Evolutionary conservation across 176 grass and related monocot genomes (phyloP).

Genomic region (Bolboschoenus planiculmis): DNA sequence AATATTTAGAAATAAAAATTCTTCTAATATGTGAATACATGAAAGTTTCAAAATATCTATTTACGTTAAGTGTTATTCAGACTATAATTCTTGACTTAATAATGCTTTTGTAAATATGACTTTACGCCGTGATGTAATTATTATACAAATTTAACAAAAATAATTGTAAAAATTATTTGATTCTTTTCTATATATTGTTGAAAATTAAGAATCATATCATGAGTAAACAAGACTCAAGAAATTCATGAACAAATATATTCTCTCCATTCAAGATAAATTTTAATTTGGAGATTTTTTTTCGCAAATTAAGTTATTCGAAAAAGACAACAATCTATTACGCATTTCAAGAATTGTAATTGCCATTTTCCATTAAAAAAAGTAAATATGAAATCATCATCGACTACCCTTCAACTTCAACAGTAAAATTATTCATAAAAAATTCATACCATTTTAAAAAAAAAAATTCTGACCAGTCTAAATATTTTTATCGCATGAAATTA

Average conservation of each 20-base stretch:
- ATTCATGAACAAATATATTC: not conserved
- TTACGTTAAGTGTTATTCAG: not conserved
- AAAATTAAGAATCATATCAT: not conserved
- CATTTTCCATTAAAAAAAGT: too few relatives aligned
- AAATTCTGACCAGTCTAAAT: not conserved
- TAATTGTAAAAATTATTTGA: too few relatives aligned
- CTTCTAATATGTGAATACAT: not conserved
- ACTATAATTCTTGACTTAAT: not conserved
- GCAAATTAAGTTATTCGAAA: not conserved
- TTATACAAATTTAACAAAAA: too few relatives aligned
- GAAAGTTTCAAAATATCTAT: not conserved
- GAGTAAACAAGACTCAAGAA: too few relatives aligned
- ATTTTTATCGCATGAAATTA: not conserved
- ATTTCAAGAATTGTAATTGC: too few relatives aligned
- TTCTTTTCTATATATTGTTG: too few relatives aligned
- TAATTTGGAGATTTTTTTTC: not conserved
- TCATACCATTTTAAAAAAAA: not conserved
- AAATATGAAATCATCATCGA: not conserved
- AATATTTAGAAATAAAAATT: too few relatives aligned
- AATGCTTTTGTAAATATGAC: not conserved
- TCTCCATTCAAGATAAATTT: not conserved
- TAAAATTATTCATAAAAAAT: not conserved
- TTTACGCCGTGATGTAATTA: not conserved
- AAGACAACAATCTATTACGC: not conserved
- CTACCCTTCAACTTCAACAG: not conserved